phyloP scores from a whole-genome alignment of 169 alveolate species.

The Ichthyophthirius multifiliis region DNA sequence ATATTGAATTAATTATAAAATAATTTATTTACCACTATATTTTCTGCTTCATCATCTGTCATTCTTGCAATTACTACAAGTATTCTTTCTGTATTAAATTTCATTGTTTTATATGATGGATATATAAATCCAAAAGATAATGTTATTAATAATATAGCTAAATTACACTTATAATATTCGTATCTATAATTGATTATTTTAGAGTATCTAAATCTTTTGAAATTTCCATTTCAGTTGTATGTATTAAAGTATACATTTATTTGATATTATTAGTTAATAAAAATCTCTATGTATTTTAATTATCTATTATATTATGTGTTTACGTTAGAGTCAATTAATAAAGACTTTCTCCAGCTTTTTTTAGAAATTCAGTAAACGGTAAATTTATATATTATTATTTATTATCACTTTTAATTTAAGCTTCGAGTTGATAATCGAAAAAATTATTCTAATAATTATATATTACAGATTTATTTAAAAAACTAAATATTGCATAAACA shows the following conservation, averaged over 20 bases:
- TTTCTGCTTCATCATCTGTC: background rate
- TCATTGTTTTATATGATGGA: background rate
- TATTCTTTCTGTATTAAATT: background rate
- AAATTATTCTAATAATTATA: background rate
- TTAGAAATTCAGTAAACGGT: background rate
- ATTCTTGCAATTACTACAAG: background rate
- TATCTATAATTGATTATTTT: background rate
- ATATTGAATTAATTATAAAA: too few relatives aligned
- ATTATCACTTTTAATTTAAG: background rate
- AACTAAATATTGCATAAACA: background rate
- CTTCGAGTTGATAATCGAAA: background rate
- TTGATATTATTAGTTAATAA: background rate
- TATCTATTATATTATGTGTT: background rate
- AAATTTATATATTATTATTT: background rate
- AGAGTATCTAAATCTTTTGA: background rate
- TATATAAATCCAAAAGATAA: background rate
- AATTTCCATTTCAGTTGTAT: background rate
- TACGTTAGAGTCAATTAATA: background rate
- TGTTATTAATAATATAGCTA: background rate
- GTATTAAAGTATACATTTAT: background rate
- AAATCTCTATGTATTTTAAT: background rate
- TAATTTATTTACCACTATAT: too few relatives aligned
- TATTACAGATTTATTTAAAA: background rate
- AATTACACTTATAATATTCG: background rate
- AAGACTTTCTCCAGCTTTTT: background rate